phyloP scores from a whole-genome alignment of 2,329 filamentous ascomycete genomes.

The Monilinia laxa region DNA sequence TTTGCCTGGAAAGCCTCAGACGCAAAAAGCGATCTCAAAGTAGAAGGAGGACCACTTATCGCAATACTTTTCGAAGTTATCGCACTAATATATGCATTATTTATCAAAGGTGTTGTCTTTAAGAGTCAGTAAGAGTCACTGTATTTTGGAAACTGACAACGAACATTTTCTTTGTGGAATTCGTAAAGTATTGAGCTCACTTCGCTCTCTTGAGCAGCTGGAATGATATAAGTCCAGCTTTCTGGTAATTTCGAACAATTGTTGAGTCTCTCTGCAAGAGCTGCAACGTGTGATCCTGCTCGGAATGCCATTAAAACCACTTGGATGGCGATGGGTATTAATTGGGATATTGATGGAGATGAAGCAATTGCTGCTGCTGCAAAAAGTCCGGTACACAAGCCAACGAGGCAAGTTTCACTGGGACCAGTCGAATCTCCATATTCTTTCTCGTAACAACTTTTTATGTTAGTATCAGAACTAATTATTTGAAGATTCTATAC shows the following conservation, averaged over 20 bases:
- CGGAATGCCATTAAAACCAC: conserved; percentile 21
- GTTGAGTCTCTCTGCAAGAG: conserved; percentile 27
- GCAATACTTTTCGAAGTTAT: conserved; percentile 21
- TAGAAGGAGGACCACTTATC: conserved; percentile 23
- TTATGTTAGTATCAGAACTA: conserved; percentile 6
- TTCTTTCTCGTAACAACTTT: conserved; percentile 22
- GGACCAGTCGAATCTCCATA: conserved; percentile 15
- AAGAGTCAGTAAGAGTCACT: background rate
- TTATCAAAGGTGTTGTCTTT: conserved; percentile 48
- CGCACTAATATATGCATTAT: conserved; percentile 21
- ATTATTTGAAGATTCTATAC: conserved; percentile 35
- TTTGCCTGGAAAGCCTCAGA: conserved; percentile 19
- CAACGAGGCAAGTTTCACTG: conserved; percentile 22
- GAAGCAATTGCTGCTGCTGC: conserved; percentile 23
- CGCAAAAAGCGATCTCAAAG: conserved; percentile 18
- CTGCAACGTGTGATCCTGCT: conserved; percentile 21
- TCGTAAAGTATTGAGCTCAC: conserved; percentile 52
- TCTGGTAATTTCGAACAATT: conserved; percentile 48
- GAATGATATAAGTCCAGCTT: conserved; percentile 66
- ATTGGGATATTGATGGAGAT: conserved; percentile 21
- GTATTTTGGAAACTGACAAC: conserved; percentile 26
- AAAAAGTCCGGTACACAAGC: conserved; percentile 22
- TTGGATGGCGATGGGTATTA: conserved; percentile 22
- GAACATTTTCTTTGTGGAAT: conserved; percentile 58
- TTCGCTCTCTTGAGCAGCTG: conserved; percentile 53